Base-by-base conservation (phyloP, 2,329 filamentous ascomycete genomes). In the Trichoderma citrinoviride region DNA sequence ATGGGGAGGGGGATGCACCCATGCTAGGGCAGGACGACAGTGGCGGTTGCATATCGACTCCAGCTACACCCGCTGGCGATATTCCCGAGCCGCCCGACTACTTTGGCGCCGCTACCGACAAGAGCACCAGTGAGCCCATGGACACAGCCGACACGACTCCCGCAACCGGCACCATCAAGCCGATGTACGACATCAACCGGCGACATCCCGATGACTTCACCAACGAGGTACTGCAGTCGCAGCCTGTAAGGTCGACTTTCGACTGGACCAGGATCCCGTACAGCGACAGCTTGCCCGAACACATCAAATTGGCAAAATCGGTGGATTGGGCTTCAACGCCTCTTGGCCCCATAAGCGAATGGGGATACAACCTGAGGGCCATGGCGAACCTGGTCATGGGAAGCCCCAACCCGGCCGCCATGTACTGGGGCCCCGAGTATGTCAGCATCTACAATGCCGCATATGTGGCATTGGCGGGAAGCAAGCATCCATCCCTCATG, bases 331-430 rank as follows among this genome's bases (percentile, higher is more conserved):
- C 84, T 2, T 79, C 83, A 0, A 95, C 91, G 1, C 79, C 87
- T 4, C 79, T 95, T 1, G 91, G 92, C 0, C 89, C 91, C 0
- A 92, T 95, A 21, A 88, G 91, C 67, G 78, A 81, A 54, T 96
- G 91, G 91, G 79, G 84, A 1, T 78, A 85, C 33, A 90, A 93
- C 70, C 77, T 95, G 55, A 84, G 92, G 61, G 85, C 87, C 67
- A 91, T 93, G 87, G 89, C 90, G 56, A 94, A 93, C 74, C 77
- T 94, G 49, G 87, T 96, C 70, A 93, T 95, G 90, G 89, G 85
- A 15, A 90, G 86, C 65, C 90, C 90, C 12, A 87, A 92, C 71
- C 89, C 90, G 1, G 86, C 88, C 5, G 88, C 89, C 7, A 86
- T 93, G 82, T 94, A 93, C 74, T 94, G 91, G 91, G 91, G 91